A percentile compares a stretch with the other conserved stretches of the same genome.
These are phyloP conservation scores for Orbilia oligospora DNA, from an alignment of 2,329 filamentous ascomycete species.

Conservation along the genomic window DNA sequence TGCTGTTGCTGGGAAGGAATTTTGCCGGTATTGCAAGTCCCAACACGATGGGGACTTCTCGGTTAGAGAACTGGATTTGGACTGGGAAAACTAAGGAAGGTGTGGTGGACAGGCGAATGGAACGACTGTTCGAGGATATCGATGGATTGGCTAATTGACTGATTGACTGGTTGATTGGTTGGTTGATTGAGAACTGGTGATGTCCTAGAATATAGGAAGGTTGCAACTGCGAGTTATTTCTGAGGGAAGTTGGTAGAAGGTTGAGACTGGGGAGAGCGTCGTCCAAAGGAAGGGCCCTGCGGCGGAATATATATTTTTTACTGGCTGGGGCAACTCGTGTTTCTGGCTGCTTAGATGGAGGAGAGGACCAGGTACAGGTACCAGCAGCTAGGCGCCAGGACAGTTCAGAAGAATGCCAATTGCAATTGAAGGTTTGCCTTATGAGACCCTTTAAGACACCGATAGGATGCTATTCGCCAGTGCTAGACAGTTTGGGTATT, in stretches of 20 bases:
- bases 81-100: neutral
- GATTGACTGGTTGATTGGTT: neutral
- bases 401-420: constrained; percentile 40
- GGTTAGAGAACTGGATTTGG: constrained; percentile 26
- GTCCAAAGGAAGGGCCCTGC: constrained; percentile 3
- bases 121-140: constrained; percentile 1
- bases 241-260: neutral
- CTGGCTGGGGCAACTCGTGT: constrained; percentile 14
- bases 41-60: constrained; percentile 57
- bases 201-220: constrained; percentile 9
- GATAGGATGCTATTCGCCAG: constrained; percentile 40
- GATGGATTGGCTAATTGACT: neutral
- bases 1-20: constrained; percentile 57
- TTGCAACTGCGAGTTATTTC: constrained; percentile 3
- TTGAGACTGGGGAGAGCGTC: neutral
- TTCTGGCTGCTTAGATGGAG: constrained; percentile 19
- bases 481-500: constrained; percentile 19
- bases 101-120: constrained; percentile 8
- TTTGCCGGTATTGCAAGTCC: constrained; percentile 55
- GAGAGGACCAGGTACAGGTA: constrained; percentile 4
- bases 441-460: constrained; percentile 34
- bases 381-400: constrained; percentile 50
- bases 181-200: neutral
- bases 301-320: constrained; percentile 12
- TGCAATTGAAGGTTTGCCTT: constrained; percentile 50